A percentile compares a stretch with the other conserved stretches of the same genome.
These are phyloP conservation scores for Posidonia australis DNA, from an alignment of 106 monocot species.

Conservation along the genomic window DNA sequence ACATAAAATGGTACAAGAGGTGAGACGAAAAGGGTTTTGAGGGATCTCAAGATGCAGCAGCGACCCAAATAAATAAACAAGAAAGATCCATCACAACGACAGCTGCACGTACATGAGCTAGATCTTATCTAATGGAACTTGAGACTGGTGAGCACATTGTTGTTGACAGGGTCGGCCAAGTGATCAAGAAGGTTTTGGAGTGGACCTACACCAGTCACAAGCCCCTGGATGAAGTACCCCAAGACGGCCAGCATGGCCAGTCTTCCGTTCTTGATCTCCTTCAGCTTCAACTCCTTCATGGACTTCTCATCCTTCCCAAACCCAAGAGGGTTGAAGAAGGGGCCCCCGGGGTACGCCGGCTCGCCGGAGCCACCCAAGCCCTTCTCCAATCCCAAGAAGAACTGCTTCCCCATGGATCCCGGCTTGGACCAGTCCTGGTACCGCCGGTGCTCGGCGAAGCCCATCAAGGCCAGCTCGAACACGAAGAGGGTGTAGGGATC, in stretches of 20 bases:
- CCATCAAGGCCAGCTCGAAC: slow-evolving; percentile 81
- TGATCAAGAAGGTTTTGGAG: slow-evolving; percentile 89
- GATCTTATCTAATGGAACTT: slow-evolving; percentile 90
- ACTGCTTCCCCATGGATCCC: slow-evolving; percentile 86
- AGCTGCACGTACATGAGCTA: too few relatives aligned
- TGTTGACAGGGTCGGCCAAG: slow-evolving; percentile 83
- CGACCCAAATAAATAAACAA: too few relatives aligned
- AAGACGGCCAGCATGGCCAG: slow-evolving; percentile 87
- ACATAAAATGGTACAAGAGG: too few relatives aligned
- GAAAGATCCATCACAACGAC: too few relatives aligned
- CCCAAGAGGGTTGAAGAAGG: slow-evolving; percentile 89
- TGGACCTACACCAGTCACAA: slow-evolving; percentile 81
- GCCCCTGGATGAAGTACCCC: slow-evolving; percentile 61
- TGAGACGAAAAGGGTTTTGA: too few relatives aligned
- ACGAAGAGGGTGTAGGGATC: slow-evolving; percentile 90
- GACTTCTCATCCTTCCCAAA: slow-evolving; percentile 89
- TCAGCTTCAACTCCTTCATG: slow-evolving; percentile 82
- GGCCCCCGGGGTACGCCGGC: slow-evolving; percentile 80
- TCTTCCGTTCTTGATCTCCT: slow-evolving; percentile 97
- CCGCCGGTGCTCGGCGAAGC: slow-evolving; percentile 93
- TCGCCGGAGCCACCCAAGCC: slow-evolving; percentile 71
- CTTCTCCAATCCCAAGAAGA: slow-evolving; percentile 89
- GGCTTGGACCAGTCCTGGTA: slow-evolving; percentile 94
- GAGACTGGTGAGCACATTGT: slow-evolving; percentile 87
- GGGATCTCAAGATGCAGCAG: too few relatives aligned